Evolutionary conservation across 345 rosid species (phyloP).

Genomic region (Eucalyptus fibrosa): DNA sequence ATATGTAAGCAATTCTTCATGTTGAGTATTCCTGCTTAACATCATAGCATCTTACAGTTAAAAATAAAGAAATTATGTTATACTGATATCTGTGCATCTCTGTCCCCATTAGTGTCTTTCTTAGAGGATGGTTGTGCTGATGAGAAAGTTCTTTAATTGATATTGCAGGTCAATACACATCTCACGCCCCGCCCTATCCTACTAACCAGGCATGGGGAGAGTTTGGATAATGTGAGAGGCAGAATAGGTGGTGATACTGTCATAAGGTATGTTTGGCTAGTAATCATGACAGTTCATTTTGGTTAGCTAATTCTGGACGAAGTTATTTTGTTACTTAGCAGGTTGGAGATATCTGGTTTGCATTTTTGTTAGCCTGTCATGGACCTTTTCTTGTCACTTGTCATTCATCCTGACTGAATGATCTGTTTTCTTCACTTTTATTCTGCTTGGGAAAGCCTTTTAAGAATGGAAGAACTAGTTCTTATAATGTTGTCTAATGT

Average conservation of each 20-base stretch:
- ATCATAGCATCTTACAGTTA: background rate
- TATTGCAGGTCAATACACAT: slow-evolving; percentile 85
- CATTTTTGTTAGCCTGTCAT: background rate
- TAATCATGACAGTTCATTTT: background rate
- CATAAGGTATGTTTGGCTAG: slow-evolving; percentile 42
- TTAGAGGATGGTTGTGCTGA: background rate
- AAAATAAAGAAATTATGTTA: background rate
- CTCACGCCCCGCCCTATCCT: slow-evolving; percentile 98
- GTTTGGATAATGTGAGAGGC: slow-evolving; percentile 91
- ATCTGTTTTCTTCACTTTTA: background rate
- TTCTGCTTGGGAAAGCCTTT: background rate
- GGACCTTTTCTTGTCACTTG: background rate
- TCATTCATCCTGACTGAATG: background rate
- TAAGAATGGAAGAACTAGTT: background rate
- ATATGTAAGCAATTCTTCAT: background rate
- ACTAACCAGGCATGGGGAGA: slow-evolving; percentile 99
- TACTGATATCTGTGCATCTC: background rate
- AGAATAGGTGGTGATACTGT: slow-evolving; percentile 93
- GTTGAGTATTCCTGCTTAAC: background rate
- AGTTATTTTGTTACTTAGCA: background rate
- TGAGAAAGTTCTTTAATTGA: background rate
- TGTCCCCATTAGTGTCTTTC: background rate
- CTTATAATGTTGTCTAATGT: background rate
- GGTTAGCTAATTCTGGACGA: background rate
- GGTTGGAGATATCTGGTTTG: background rate